Base-by-base conservation (phyloP, 352 stramenopile species). In the Phytophthora podocarpi region DNA sequence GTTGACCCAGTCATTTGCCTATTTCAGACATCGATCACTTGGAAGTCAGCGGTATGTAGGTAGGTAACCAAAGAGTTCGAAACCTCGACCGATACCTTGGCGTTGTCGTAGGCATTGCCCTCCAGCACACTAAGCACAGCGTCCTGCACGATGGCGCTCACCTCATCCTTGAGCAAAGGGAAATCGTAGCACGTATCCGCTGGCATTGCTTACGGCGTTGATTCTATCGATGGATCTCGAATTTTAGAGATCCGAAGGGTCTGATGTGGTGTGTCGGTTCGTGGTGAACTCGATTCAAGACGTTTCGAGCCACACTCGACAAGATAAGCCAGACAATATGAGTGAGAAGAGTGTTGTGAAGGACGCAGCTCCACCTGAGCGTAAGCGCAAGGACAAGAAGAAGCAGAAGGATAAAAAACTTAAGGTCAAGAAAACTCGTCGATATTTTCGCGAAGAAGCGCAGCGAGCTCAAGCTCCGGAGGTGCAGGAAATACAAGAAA, bases 41-140 rank as follows among this genome's bases (percentile, higher is more conserved):
- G n/a, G n/a, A n/a, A n/a, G n/a, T n/a, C n/a, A n/a, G n/a, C n/a
- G n/a, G n/a, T n/a, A n/a, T n/a, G n/a, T n/a, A n/a, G n/a, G n/a
- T n/a, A n/a, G n/a, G n/a, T n/a, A n/a, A 31, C 12, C 23, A 35
- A 23, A 43, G 13, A 20, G 5, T 5, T 23, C 13, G 46, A 15
- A 34, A 18, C 15, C 27, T 34, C 10, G 37, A 28, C 12, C 4
- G 4, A 43, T 42, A 93, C 82, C 70, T 93, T 90, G 30, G 53
- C 55, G 62, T 93, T 85, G 63, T 91, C 82, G 62, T 91, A 93
- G n/a, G 66, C 63, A 26, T 93, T 89, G 5, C 84, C 84, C 24
- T 93, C 84, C 8, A 93, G 62, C 18, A 80, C 79, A 30, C 70
- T 88, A 0, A 90, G 73, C 49, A 93, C 80, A 0, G 84, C 80